Conservation (phyloP, 768 basidiomycete species). For the Xerocomus potaroensis region DNA sequence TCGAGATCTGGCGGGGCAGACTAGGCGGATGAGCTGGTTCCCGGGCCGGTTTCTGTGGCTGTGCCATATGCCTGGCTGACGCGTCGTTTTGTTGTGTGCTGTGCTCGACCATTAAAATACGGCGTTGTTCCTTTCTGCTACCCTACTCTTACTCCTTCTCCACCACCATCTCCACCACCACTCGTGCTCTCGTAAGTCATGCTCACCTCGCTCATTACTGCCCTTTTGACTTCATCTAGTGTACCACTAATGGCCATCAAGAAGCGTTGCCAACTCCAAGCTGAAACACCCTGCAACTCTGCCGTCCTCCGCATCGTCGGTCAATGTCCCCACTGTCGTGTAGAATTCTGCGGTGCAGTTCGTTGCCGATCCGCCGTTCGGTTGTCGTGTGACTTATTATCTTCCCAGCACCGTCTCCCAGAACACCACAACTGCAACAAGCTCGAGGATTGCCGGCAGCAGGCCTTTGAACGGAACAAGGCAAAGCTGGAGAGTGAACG, state of each 20-base stretch:
- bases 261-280: slow-evolving; percentile 79
- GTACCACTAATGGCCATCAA: slow-evolving; percentile 60
- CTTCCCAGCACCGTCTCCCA: slow-evolving; percentile 73
- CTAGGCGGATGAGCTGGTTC: background rate
- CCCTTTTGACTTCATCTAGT: slow-evolving; percentile 2
- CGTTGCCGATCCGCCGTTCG: slow-evolving; percentile 27
- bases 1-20: slow-evolving; percentile 65
- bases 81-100: slow-evolving; percentile 31
- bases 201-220: background rate
- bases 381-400: slow-evolving; percentile 11
- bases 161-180: background rate
- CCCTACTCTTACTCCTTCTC: background rate
- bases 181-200: background rate
- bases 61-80: slow-evolving; percentile 24
- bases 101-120: slow-evolving; percentile 28
- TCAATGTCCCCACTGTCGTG: slow-evolving; percentile 75
- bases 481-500: slow-evolving; percentile 82
- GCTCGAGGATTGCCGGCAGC: slow-evolving; percentile 78
- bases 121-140: too few relatives aligned
- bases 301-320: slow-evolving; percentile 83
- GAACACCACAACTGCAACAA: slow-evolving; percentile 85
- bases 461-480: slow-evolving; percentile 88
- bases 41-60: slow-evolving; percentile 16
- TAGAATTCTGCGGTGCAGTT: slow-evolving; percentile 74
- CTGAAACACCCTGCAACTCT: slow-evolving; percentile 56